Evolutionary conservation across 768 basidiomycete species (phyloP).

Genomic region (Suillus americanus): DNA sequence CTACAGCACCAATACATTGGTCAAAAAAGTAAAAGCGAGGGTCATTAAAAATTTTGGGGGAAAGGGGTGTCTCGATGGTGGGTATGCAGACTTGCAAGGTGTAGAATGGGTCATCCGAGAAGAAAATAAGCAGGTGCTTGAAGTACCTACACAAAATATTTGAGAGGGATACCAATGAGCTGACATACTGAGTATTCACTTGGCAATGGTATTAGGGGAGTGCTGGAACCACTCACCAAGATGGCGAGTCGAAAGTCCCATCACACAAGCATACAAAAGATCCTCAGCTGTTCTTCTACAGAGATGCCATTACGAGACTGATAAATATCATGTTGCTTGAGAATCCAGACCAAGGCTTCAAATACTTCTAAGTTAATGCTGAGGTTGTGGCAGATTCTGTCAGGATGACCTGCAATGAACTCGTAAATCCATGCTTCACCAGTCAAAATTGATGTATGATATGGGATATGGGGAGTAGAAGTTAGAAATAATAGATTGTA

Average conservation of each 20-base stretch:
- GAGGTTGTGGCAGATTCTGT: slow-evolving; percentile 17
- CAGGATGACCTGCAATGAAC: slow-evolving; percentile 21
- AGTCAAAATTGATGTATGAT: slow-evolving; percentile 21
- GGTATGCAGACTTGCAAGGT: not conserved
- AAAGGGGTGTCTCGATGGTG: not conserved
- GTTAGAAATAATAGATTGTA: too few relatives aligned
- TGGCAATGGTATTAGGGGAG: not conserved
- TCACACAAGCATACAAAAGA: slow-evolving; percentile 16
- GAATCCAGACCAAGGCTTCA: slow-evolving; percentile 10
- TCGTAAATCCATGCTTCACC: slow-evolving; percentile 23
- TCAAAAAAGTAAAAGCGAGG: slow-evolving; percentile 3
- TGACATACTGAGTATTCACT: not conserved
- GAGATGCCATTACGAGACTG: slow-evolving; percentile 3
- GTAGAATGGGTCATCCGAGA: slow-evolving; percentile 8
- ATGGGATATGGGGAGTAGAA: too few relatives aligned
- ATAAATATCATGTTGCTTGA: not conserved
- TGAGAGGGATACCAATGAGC: too few relatives aligned
- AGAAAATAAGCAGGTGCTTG: slow-evolving; percentile 8
- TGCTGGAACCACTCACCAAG: slow-evolving; percentile 14
- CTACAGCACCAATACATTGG: slow-evolving; percentile 11
- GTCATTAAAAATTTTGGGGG: not conserved
- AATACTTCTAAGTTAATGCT: slow-evolving; percentile 24
- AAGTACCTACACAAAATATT: slow-evolving; percentile 13
- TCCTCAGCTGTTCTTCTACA: slow-evolving; percentile 11
- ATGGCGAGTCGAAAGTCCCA: slow-evolving; percentile 7